phyloP scores from a whole-genome alignment of 1,139 yeast genomes.

The Insectozyma bohioensis region DNA sequence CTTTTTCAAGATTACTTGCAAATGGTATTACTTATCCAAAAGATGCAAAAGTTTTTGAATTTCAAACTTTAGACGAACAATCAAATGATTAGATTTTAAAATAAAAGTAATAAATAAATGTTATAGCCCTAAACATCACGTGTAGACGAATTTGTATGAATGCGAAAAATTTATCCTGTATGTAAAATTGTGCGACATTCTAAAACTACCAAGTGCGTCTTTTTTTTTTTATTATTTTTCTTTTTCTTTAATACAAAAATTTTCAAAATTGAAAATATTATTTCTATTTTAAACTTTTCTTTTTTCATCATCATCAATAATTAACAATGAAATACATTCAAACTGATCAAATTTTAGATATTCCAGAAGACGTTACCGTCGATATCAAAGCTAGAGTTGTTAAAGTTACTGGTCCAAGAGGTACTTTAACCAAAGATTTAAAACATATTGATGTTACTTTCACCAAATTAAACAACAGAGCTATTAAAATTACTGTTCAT shows the following conservation, averaged over 20 bases:
- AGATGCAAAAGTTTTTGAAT: slow-evolving; percentile 44
- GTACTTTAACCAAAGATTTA: slow-evolving; percentile 86
- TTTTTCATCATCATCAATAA: slow-evolving; percentile 4
- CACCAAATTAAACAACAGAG: slow-evolving; percentile 66
- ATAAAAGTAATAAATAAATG: no score
- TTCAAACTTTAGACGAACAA: slow-evolving; percentile 75
- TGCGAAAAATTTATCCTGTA: no score
- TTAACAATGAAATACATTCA: slow-evolving; percentile 90
- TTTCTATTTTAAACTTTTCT: slow-evolving; percentile 3
- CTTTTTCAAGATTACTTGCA: slow-evolving; percentile 70
- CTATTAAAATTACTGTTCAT: slow-evolving; percentile 89
- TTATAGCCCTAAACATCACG: slow-evolving; percentile 5
- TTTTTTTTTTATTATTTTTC: neutral
- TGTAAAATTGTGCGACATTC: no score
- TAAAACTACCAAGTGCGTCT: slow-evolving; percentile 4
- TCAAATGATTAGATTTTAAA: slow-evolving; percentile 11
- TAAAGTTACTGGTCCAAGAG: slow-evolving; percentile 98
- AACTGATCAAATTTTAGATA: slow-evolving; percentile 86
- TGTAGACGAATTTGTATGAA: no score
- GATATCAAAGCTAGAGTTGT: slow-evolving; percentile 88
- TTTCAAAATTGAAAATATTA: no score
- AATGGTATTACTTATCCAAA: slow-evolving; percentile 67
- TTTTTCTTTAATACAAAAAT: neutral
- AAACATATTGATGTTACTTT: slow-evolving; percentile 95
- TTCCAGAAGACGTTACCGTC: slow-evolving; percentile 95